phyloP scores from a whole-genome alignment of 306 rosid genomes.

The Citrullus amarus region DNA sequence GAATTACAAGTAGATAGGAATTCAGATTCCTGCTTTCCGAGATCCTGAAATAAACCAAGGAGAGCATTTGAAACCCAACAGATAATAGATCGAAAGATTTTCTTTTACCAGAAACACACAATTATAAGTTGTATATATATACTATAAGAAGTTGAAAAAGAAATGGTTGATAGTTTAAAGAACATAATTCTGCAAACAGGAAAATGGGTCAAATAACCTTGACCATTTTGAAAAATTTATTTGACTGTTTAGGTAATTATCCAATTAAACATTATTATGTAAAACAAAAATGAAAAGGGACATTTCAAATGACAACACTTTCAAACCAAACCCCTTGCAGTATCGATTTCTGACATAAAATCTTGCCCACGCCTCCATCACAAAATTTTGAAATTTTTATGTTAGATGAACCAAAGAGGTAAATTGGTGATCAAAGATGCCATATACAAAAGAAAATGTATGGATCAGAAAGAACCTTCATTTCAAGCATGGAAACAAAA shows the following conservation, averaged over 20 bases:
- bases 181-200: background rate
- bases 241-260: background rate
- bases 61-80: background rate
- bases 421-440: background rate
- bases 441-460: background rate
- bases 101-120: background rate
- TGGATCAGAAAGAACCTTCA: background rate
- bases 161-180: background rate
- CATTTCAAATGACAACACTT: background rate
- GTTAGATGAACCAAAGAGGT: background rate
- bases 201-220: background rate
- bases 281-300: background rate
- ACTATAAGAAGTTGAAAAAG: background rate
- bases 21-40: slow-evolving; percentile 45
- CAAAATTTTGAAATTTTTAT: background rate
- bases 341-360: background rate
- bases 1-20: slow-evolving; percentile 24
- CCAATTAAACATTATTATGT: background rate
- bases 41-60: slow-evolving; percentile 34
- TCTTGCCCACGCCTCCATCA: background rate
- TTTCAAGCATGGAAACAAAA: background rate
- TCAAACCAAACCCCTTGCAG: background rate
- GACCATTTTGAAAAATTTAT: background rate
- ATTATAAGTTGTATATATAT: background rate
- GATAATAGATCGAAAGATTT: background rate